Evolutionary conservation across 2,329 filamentous ascomycete species (phyloP).

Genomic region (Curvularia sp.): DNA sequence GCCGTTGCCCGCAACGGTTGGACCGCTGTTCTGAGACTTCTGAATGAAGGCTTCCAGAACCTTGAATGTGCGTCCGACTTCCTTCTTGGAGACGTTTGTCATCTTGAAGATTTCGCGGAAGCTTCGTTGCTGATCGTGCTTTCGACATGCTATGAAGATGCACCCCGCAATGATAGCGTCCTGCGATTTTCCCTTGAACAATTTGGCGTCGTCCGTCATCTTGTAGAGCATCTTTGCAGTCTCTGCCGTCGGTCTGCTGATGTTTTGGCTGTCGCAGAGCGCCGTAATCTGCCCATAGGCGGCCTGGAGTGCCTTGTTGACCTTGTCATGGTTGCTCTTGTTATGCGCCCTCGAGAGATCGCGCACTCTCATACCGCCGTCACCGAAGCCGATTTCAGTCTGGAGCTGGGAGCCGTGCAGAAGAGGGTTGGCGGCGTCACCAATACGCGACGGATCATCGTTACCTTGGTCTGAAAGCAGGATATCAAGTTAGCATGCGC

Average conservation of each 20-base stretch:
- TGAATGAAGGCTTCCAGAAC: slow-evolving; percentile 84
- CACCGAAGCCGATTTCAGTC: slow-evolving; percentile 85
- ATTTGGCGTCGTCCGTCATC: slow-evolving; percentile 87
- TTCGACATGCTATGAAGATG: slow-evolving; percentile 96
- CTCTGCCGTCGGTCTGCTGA: slow-evolving; percentile 81
- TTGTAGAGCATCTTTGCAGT: slow-evolving; percentile 96
- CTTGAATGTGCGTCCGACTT: slow-evolving; percentile 97
- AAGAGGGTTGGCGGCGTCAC: slow-evolving; percentile 88
- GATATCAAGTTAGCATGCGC: slow-evolving; percentile 5
- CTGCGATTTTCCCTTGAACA: slow-evolving; percentile 94
- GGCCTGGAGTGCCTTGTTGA: slow-evolving; percentile 78
- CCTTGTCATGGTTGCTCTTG: slow-evolving; percentile 80
- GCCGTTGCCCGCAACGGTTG: slow-evolving; percentile 45
- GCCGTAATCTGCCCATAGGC: slow-evolving; percentile 89
- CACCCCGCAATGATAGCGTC: slow-evolving; percentile 94
- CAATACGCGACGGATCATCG: slow-evolving; percentile 97
- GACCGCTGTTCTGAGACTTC: slow-evolving; percentile 58
- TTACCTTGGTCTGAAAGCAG: slow-evolving; percentile 72
- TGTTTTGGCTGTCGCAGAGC: slow-evolving; percentile 72
- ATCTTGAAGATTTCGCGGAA: slow-evolving; percentile 94
- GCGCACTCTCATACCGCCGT: slow-evolving; percentile 71
- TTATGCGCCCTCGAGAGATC: slow-evolving; percentile 86
- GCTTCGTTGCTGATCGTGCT: slow-evolving; percentile 83
- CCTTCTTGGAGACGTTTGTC: slow-evolving; percentile 95
- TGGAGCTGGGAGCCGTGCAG: slow-evolving; percentile 89